Percentiles rank a stretch among this genome's conserved stretches.
phyloP scores from a whole-genome alignment of 2,329 filamentous ascomycete species.

The Colletotrichum sojae region DNA sequence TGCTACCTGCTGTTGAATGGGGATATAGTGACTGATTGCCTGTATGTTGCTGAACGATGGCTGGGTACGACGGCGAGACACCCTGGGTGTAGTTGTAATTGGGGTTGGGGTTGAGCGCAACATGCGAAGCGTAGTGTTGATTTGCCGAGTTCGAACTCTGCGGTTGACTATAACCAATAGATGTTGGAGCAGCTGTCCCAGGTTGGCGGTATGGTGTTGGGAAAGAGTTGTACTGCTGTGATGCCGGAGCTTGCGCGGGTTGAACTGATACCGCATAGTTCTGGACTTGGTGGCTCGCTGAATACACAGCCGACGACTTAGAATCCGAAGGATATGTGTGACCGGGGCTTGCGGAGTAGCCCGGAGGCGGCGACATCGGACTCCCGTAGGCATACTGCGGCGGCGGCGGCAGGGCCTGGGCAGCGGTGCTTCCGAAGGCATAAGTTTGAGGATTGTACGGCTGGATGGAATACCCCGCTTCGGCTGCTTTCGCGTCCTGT shows the following conservation, averaged over 20 bases:
- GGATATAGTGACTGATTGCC: neutral
- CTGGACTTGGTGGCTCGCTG: neutral
- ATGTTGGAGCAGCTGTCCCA: neutral
- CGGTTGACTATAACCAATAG: neutral
- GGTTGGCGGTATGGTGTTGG: neutral
- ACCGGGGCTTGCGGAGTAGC: slow-evolving; percentile 15
- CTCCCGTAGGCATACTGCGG: slow-evolving; percentile 17
- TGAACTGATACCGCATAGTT: neutral
- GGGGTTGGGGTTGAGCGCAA: neutral
- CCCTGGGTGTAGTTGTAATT: neutral
- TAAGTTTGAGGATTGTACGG: slow-evolving; percentile 40
- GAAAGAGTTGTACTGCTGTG: neutral
- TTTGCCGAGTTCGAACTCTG: neutral
- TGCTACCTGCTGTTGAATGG: neutral
- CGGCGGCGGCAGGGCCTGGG: slow-evolving; percentile 2
- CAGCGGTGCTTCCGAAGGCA: slow-evolving; percentile 2
- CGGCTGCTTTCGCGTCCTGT: slow-evolving; percentile 47
- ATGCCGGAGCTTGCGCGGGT: neutral
- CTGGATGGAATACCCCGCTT: slow-evolving; percentile 43
- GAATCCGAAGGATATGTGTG: slow-evolving; percentile 4
- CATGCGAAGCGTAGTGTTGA: neutral
- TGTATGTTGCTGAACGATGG: slow-evolving; percentile 5
- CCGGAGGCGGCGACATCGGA: slow-evolving; percentile 24
- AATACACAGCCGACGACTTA: neutral
- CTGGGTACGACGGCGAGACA: neutral